These are phyloP conservation scores for Psilocybe cubensis DNA, from an alignment of 768 basidiomycete species.

Conservation along the genomic window DNA sequence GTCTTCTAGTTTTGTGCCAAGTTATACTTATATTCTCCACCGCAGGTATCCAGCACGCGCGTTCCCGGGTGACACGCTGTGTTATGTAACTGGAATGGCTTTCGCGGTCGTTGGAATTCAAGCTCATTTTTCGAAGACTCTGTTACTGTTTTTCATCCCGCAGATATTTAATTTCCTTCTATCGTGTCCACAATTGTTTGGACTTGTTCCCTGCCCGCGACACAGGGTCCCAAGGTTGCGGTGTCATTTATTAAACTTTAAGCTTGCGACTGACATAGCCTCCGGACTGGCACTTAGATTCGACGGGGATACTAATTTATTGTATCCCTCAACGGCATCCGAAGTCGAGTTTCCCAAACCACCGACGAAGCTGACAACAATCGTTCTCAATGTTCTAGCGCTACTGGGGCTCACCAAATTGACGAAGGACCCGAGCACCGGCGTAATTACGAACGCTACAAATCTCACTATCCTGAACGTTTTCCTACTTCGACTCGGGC, in stretches of 20 bases:
- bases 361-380: conserved; percentile 54
- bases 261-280: conserved; percentile 5
- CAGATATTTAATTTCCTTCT: conserved; percentile 98
- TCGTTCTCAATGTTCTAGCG: conserved; percentile 64
- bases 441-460: conserved; percentile 68
- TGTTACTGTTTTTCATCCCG: conserved; percentile 95
- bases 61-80: conserved; percentile 96
- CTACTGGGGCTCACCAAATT: conserved; percentile 70
- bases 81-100: conserved; percentile 98
- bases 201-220: conserved; percentile 90
- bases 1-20: neutral
- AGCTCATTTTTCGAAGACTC: conserved; percentile 95
- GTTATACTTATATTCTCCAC: conserved; percentile 10
- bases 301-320: conserved; percentile 71
- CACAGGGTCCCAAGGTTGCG: conserved; percentile 87
- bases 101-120: conserved; percentile 98
- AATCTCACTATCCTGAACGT: conserved; percentile 94
- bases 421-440: conserved; percentile 54
- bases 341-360: conserved; percentile 50
- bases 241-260: neutral
- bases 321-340: conserved; percentile 74
- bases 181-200: conserved; percentile 94
- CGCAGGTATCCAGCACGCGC: conserved; percentile 92
- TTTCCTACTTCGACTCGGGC: conserved; percentile 77
- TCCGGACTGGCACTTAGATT: conserved; percentile 53